phyloP scores from a whole-genome alignment of 176 grass and related monocot genomes.

The Carex scoparia region DNA sequence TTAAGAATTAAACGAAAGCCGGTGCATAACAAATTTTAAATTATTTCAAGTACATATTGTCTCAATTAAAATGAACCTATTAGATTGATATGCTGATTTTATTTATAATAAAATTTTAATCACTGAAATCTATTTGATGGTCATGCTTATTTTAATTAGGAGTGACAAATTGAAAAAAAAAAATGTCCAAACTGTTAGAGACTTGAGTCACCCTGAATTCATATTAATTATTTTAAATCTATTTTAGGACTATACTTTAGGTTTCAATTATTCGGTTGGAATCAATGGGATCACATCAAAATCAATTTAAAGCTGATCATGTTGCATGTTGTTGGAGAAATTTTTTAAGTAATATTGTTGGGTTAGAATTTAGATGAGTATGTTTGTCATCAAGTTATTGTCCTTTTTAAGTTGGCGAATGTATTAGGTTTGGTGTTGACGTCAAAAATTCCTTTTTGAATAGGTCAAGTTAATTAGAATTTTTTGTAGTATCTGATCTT shows the following conservation, averaged over 20 bases:
- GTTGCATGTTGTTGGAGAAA: neutral
- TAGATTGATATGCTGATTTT: too few relatives aligned
- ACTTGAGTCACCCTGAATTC: neutral
- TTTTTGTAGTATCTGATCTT: too few relatives aligned
- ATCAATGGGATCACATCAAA: neutral
- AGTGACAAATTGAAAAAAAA: neutral
- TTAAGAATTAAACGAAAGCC: neutral
- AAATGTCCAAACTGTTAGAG: neutral
- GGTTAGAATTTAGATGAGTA: neutral
- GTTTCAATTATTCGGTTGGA: neutral
- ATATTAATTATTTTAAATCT: neutral
- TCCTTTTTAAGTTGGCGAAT: neutral
- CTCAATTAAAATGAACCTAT: too few relatives aligned
- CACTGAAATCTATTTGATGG: too few relatives aligned
- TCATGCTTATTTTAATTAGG: too few relatives aligned
- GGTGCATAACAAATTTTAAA: neutral
- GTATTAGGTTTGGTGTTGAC: constrained; percentile 3
- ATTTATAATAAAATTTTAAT: too few relatives aligned
- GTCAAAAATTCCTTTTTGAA: neutral
- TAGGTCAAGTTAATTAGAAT: neutral
- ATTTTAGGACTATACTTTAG: neutral
- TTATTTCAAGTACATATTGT: neutral
- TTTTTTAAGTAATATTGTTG: neutral
- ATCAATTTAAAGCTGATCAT: neutral
- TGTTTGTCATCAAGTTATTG: constrained; percentile 8